phyloP scores from a whole-genome alignment of 805 yeast genomes.

The Lachancea thermotolerans region DNA sequence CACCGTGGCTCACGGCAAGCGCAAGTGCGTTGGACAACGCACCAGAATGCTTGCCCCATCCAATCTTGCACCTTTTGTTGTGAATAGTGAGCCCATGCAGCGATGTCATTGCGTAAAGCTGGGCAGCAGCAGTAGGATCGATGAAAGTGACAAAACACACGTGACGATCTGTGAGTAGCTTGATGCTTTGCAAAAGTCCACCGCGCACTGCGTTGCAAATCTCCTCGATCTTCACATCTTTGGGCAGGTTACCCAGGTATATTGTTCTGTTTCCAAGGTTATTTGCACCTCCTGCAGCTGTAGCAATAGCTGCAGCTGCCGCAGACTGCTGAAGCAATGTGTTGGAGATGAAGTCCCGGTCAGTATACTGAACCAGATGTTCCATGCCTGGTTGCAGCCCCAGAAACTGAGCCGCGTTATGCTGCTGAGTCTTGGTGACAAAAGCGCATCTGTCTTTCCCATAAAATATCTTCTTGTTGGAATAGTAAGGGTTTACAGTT shows the following conservation, averaged over 20 bases:
- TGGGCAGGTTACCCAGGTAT: slow-evolving; percentile 83
- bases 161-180: slow-evolving; percentile 76
- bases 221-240: slow-evolving; percentile 82
- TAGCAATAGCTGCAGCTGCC: slow-evolving; percentile 96
- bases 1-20: slow-evolving; percentile 88
- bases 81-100: slow-evolving; percentile 83
- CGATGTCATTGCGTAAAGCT: slow-evolving; percentile 90
- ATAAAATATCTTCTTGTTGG: slow-evolving; percentile 72
- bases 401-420: slow-evolving; percentile 90
- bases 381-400: slow-evolving; percentile 89
- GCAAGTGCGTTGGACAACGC: slow-evolving; percentile 82
- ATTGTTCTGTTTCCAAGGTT: slow-evolving; percentile 92
- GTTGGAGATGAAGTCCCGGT: slow-evolving; percentile 50
- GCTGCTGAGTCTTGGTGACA: slow-evolving; percentile 91
- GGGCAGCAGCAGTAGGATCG: slow-evolving; percentile 97
- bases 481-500: slow-evolving; percentile 54
- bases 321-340: slow-evolving; percentile 89
- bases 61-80: slow-evolving; percentile 79
- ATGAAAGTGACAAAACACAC: slow-evolving; percentile 93
- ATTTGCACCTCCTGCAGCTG: slow-evolving; percentile 87
- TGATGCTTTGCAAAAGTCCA: slow-evolving; percentile 79
- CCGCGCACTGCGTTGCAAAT: slow-evolving; percentile 95
- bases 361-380: slow-evolving; percentile 65
- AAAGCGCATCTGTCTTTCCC: slow-evolving; percentile 96
- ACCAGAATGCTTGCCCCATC: slow-evolving; percentile 98